Percentiles rank a stretch among this genome's conserved stretches.
phyloP scores from a whole-genome alignment of 73 alveolate species.

The Symbiodinium natans region DNA sequence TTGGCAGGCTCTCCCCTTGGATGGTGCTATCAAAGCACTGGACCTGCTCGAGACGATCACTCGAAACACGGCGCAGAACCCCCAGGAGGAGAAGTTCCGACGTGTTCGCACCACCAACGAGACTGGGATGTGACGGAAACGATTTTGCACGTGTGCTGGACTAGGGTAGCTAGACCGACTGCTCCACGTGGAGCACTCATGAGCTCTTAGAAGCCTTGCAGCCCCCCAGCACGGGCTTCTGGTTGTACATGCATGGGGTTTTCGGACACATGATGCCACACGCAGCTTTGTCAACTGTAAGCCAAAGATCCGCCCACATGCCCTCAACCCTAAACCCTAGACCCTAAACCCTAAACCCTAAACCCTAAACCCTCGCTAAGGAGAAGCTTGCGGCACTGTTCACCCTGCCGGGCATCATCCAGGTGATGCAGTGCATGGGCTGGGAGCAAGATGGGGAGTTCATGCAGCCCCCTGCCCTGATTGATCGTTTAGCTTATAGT shows the following conservation, averaged over 20 bases:
- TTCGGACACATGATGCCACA: no score
- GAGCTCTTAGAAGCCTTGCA: no score
- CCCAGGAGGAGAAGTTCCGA: slow-evolving; percentile 74
- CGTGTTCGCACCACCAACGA: slow-evolving; percentile 55
- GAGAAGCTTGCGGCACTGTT: slow-evolving; percentile 42
- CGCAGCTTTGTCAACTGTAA: no score
- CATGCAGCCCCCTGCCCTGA: neutral
- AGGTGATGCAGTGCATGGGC: slow-evolving; percentile 80
- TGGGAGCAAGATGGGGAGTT: slow-evolving; percentile 53
- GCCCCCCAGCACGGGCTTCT: no score
- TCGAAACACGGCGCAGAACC: slow-evolving; percentile 90
- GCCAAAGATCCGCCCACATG: neutral
- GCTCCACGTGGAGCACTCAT: no score
- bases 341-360: neutral
- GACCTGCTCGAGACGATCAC: slow-evolving; percentile 87
- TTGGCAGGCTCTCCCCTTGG: slow-evolving; percentile 6
- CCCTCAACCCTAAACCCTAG: neutral
- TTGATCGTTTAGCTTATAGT: no score
- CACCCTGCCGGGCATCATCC: slow-evolving; percentile 36
- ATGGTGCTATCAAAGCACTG: slow-evolving; percentile 77
- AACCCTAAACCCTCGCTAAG: neutral
- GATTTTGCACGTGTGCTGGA: no score
- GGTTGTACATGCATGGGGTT: no score
- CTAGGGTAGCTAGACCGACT: no score
- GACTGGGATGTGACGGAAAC: neutral